Conservation (phyloP, 2,329 filamentous ascomycete genomes). For the Fusarium newnesense region DNA sequence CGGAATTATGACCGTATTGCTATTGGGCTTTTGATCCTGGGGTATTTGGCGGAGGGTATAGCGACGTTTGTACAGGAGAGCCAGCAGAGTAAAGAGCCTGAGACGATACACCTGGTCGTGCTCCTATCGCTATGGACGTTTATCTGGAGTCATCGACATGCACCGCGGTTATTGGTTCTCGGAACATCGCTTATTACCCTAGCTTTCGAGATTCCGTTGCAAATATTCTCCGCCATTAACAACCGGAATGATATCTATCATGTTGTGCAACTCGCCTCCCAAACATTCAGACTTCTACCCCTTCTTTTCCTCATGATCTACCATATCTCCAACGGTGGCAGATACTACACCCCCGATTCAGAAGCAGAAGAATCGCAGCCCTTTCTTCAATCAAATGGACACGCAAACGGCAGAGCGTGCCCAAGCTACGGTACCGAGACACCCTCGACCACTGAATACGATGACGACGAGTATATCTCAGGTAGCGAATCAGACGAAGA, state of each 20-base stretch:
- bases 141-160: neutral
- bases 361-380: conserved; percentile 23
- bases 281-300: conserved; percentile 2
- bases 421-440: conserved; percentile 29
- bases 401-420: neutral
- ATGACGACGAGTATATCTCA: neutral
- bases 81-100: neutral
- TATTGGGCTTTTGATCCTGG: neutral
- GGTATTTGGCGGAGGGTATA: conserved; percentile 3
- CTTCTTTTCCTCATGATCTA: conserved; percentile 3
- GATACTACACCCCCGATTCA: neutral
- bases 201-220: conserved; percentile 19
- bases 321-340: neutral
- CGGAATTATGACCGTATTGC: neutral
- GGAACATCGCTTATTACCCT: conserved; percentile 9
- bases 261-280: neutral
- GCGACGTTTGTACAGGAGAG: neutral
- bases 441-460: neutral
- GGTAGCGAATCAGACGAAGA: conserved; percentile 40
- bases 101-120: neutral
- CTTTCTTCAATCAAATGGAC: conserved; percentile 6
- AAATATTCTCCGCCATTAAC: neutral
- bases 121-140: neutral
- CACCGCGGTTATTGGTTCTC: neutral
- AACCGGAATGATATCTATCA: neutral